Evolutionary conservation across 768 basidiomycete species (phyloP).

Genomic region (Leccinum ochraceum): DNA sequence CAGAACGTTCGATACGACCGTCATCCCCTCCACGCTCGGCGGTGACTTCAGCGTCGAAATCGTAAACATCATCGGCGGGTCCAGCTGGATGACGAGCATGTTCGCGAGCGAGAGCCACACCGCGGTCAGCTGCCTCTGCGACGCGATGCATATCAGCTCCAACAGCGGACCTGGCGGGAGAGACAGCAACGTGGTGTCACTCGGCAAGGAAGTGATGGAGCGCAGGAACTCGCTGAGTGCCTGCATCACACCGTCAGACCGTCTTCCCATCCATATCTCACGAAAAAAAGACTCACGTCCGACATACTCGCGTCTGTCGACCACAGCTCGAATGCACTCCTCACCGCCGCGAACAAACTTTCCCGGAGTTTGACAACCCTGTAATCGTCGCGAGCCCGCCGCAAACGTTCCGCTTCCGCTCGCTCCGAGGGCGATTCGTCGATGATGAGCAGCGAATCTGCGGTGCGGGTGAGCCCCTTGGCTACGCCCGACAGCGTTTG

Average conservation of each 20-base stretch:
- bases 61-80: constrained; percentile 57
- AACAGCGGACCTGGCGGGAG: constrained; percentile 80
- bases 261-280: neutral
- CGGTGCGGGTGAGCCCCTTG: constrained; percentile 78
- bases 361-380: constrained; percentile 64
- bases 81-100: constrained; percentile 79
- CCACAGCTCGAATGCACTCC: constrained; percentile 71
- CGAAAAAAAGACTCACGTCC: constrained; percentile 53
- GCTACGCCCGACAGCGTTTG: constrained; percentile 84
- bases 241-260: constrained; percentile 38
- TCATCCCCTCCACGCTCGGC: constrained; percentile 55
- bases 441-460: constrained; percentile 64
- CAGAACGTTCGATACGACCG: constrained; percentile 55
- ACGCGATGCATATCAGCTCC: constrained; percentile 73
- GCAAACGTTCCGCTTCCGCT: constrained; percentile 55
- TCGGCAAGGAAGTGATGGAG: constrained; percentile 79
- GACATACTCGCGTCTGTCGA: constrained; percentile 74
- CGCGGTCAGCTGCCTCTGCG: constrained; percentile 70
- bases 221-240: constrained; percentile 82
- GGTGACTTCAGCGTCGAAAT: constrained; percentile 47
- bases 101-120: constrained; percentile 84
- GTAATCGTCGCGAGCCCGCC: constrained; percentile 61
- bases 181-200: constrained; percentile 76
- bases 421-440: constrained; percentile 56
- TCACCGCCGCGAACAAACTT: constrained; percentile 60